Base-by-base conservation (phyloP, 352 stramenopile species). In the Aphanomyces cochlioides region DNA sequence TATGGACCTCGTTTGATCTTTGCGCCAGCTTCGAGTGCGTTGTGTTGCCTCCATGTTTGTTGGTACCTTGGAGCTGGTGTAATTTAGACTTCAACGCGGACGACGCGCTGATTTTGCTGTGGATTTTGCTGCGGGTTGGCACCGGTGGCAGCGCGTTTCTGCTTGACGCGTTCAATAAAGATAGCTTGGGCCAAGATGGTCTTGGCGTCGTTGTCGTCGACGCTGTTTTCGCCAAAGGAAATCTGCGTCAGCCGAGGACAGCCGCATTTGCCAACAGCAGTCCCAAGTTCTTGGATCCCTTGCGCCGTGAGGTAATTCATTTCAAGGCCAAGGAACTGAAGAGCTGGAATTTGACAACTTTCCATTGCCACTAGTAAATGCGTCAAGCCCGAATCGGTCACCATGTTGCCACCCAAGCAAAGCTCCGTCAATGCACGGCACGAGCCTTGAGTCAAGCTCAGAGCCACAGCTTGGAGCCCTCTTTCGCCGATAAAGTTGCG, bases 401-500 rank as follows among this genome's bases (percentile, higher is more conserved):
- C 82, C 36, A 83, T 92, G 72, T 94, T 94, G 13, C 83, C 86
- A 17, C 86, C 86, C 12, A 94, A 79, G 67, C 84, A 94, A 0
- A 94, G 77, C 75, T 94, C 86, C 12, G 79, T 78, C 4, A 94
- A 76, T 10, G 84, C 83, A 61, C 86, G 80, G 65, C 86, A 94
- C 54, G 54, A 37, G 7, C 54, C 15, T 39, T 61, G 54, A 6
- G 54, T 39, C 6, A 61, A 37, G 5, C 15, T 3, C 34, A 12
- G 7, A 12, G 54, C 54, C n/a, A 70, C 47, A 12, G 53, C 43
- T 17, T 70, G 64, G 54, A 94, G 64, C 15, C 87, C 87, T 67
- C 90, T 80, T 67, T 95, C 87, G 34, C 84, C 84, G 56, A 95
- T 92, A 73, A 93, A 95, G 64, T 95, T 95, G 45, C 85, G 84